Conservation (phyloP, 495 filamentous ascomycete genomes). For the Alectoria sarmentosa region DNA sequence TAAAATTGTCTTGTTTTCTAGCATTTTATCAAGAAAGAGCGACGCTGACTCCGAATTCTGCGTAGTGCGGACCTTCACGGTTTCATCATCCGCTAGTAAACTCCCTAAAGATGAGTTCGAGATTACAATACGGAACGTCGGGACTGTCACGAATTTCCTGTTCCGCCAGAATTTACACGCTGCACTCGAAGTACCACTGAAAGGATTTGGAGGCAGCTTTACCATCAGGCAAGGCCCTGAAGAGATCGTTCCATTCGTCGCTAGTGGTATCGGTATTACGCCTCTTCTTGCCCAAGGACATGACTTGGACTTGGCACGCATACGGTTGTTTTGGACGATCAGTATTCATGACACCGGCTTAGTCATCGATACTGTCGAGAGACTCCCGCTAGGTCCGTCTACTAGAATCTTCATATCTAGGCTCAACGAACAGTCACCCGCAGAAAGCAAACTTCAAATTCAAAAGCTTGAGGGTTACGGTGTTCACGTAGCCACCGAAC, state of each 20-base stretch:
- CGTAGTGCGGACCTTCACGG: constrained; percentile 74
- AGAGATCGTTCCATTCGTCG: constrained; percentile 48
- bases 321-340: constrained; percentile 62
- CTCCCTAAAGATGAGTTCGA: constrained; percentile 50
- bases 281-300: constrained; percentile 60
- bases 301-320: constrained; percentile 35
- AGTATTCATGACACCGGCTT: constrained; percentile 53
- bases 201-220: constrained; percentile 69
- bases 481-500: constrained; percentile 40
- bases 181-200: constrained; percentile 55
- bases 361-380: constrained; percentile 51
- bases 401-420: constrained; percentile 58
- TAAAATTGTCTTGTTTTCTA: no score
- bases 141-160: constrained; percentile 57
- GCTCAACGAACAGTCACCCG: constrained; percentile 25
- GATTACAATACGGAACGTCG: constrained; percentile 61
- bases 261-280: constrained; percentile 76
- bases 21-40: no score
- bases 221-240: constrained; percentile 34
- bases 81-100: constrained; percentile 50
- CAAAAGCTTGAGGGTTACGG: constrained; percentile 32
- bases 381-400: constrained; percentile 43
- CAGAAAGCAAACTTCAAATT: constrained; percentile 28
- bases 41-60: no score
- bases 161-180: constrained; percentile 47